Base-by-base conservation (phyloP, 768 basidiomycete genomes). In the Suillus clintonianus region DNA sequence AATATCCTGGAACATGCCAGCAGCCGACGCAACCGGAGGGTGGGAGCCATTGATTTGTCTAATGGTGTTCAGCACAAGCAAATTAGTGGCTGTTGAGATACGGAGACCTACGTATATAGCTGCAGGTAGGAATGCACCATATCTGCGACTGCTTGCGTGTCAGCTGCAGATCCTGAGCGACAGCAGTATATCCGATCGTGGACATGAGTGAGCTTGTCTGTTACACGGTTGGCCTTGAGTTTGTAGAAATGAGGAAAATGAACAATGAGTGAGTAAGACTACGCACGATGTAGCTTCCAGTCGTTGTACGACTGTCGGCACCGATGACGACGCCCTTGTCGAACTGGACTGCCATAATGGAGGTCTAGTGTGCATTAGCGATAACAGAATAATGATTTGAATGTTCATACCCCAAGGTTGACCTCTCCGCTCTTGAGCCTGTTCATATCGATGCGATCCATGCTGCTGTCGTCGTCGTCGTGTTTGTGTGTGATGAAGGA, bases 161-260 rank as follows among this genome's bases (percentile, higher is more conserved):
- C 97, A 27, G 97, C 97, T 53, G 97, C 94, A 68, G 95, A 97
- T 57, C 97, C 97, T 48, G 95, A 97, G 64, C 97, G 91, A 86
- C 97, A 99, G 76, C 97, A 99, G 78, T 99, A 99, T 77, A 99
- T 93, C 69, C 95, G 94, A 79, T 99, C 97, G 77, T 98, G 95
- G 69, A 99, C 85, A 74, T 93, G 87, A 2, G 96, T 97, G 65
- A 98, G 85, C 80, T 99, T 99, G 85, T 99, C 97, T 48, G 97
- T 99, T 22, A 99, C 97, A 77, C 97, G 90, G 77, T 99, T 99
- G 30, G 95, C 94, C 95, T 97, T 65, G 42, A 58, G 37, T 43
- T 37, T 61, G 39, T 7, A 64, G 50, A 59, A 8, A 41, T 62
- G n/a, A 64, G 61, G 43, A 54, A 54, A 47, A 53, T 22, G 13